These are phyloP conservation scores for Thraustochytrium sp. DNA, from an alignment of 352 stramenopile species.

Conservation along the genomic window DNA sequence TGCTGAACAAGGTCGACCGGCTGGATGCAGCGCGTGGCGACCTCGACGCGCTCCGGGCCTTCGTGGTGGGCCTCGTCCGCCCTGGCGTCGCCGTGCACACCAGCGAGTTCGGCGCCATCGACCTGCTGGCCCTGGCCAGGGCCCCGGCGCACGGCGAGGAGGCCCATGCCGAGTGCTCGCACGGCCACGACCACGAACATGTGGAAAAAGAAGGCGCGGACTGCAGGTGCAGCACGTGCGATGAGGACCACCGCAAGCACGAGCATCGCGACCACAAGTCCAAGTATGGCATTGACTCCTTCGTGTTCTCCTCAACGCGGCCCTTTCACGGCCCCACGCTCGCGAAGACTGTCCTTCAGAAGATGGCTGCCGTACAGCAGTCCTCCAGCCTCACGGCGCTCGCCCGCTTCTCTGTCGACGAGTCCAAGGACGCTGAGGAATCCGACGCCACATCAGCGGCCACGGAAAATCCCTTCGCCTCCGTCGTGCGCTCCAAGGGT, in stretches of 20 bases:
- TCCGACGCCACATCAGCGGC: not conserved
- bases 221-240: not conserved
- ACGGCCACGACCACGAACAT: not conserved
- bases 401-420: not conserved
- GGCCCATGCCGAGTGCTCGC: not conserved
- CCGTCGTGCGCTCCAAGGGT: slow-evolving; percentile 62
- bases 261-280: not conserved
- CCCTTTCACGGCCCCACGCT: slow-evolving; percentile 15
- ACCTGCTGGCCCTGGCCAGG: not conserved
- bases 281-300: slow-evolving; percentile 18
- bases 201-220: not conserved
- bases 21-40: slow-evolving; percentile 46
- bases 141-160: not conserved
- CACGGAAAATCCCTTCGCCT: slow-evolving; percentile 55
- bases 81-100: not conserved
- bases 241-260: not conserved
- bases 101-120: not conserved
- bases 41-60: not conserved
- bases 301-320: not conserved
- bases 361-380: not conserved
- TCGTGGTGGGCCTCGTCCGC: not conserved
- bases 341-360: slow-evolving; percentile 1
- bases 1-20: slow-evolving; percentile 71
- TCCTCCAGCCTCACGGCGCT: not conserved
- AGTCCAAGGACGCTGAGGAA: not conserved